A percentile compares a stretch with the other conserved stretches of the same genome.
Conservation (phyloP, 192 early-diverging fungal species). For the Entrophospora sp. region DNA sequence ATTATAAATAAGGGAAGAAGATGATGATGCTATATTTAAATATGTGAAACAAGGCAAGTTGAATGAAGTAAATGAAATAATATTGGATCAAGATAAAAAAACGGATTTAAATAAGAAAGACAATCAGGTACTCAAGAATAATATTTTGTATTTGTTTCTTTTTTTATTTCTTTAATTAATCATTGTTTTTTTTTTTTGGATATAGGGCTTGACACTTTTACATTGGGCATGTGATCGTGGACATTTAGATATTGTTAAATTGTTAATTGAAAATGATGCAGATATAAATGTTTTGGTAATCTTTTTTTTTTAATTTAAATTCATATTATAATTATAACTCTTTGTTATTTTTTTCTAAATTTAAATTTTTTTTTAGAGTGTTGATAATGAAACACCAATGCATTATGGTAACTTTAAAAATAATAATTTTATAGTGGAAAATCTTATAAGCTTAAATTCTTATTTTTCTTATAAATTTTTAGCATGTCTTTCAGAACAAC, state of each 20-base stretch:
- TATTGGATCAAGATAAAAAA: neutral
- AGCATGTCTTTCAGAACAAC: slow-evolving; percentile 15
- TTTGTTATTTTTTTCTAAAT: no score
- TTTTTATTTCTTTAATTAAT: neutral
- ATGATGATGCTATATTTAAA: slow-evolving; percentile 7
- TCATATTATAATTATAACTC: neutral
- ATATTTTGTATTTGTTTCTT: neutral
- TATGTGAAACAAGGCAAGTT: neutral
- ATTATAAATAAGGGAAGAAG: neutral
- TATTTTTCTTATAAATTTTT: no score
- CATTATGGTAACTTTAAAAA: slow-evolving; percentile 3
- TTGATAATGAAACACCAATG: slow-evolving; percentile 10
- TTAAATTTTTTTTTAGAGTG: neutral
- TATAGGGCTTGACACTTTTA: slow-evolving; percentile 41
- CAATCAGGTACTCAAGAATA: neutral
- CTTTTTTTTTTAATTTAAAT: neutral
- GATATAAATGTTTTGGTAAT: slow-evolving; percentile 30
- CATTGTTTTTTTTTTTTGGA: neutral
- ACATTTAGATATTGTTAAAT: slow-evolving; percentile 31
- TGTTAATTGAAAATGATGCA: slow-evolving; percentile 27
- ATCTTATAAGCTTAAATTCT: no score
- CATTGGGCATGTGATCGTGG: slow-evolving; percentile 49
- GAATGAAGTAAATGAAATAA: neutral
- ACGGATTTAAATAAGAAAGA: slow-evolving; percentile 6
- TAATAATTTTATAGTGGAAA: neutral